Conservation (phyloP, 768 basidiomycete genomes). For the Mycena leptocephala region DNA sequence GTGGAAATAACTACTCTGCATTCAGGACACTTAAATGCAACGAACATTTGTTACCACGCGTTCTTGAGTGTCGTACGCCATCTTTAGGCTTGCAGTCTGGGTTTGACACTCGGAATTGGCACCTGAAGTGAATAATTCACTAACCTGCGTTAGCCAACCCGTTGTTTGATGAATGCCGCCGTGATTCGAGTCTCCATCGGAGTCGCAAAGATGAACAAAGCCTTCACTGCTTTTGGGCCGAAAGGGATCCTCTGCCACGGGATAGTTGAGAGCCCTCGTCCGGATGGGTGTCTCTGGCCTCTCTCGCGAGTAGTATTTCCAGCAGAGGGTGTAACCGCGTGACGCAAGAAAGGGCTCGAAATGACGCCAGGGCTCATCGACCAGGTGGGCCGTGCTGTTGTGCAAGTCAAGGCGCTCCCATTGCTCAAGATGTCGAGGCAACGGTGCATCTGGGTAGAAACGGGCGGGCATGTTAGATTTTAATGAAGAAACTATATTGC, state of each 20-base stretch:
- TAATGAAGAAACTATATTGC: not conserved
- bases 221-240: constrained; percentile 17
- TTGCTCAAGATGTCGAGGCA: constrained; percentile 27
- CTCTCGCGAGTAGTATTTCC: constrained; percentile 34
- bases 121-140: not conserved
- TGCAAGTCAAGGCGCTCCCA: constrained; percentile 34
- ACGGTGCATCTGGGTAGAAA: constrained; percentile 27
- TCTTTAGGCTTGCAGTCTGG: constrained; percentile 33
- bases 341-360: constrained; percentile 34
- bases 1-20: not conserved
- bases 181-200: not conserved
- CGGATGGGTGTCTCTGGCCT: constrained; percentile 28
- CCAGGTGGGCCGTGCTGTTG: constrained; percentile 28
- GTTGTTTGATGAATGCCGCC: constrained; percentile 32
- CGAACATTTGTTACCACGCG: constrained; percentile 17
- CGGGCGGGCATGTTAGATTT: not conserved
- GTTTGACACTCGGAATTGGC: not conserved
- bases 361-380: constrained; percentile 34
- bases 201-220: constrained; percentile 24
- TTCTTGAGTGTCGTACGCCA: constrained; percentile 36
- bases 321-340: constrained; percentile 34
- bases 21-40: not conserved
- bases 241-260: constrained; percentile 22
- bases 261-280: not conserved
- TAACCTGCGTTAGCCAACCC: constrained; percentile 34